Conservation (phyloP, 768 basidiomycete genomes). For the Crepidotus variabilis region DNA sequence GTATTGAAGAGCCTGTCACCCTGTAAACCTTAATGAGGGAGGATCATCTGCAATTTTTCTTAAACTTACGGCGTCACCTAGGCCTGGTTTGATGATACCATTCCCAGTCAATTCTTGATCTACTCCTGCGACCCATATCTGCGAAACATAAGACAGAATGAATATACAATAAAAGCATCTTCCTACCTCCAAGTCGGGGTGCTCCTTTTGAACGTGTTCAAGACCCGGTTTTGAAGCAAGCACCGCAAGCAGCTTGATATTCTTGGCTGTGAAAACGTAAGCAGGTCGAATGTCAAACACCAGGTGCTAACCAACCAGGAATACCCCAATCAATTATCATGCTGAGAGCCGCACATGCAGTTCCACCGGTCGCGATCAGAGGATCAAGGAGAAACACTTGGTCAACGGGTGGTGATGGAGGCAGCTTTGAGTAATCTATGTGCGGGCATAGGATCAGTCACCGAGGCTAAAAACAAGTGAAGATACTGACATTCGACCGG, state of each 20-base stretch:
- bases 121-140: conserved; percentile 88
- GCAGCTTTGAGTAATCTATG: conserved; percentile 88
- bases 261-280: conserved; percentile 37
- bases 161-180: neutral
- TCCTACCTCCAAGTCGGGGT: conserved; percentile 78
- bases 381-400: conserved; percentile 88
- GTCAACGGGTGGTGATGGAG: conserved; percentile 71
- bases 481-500: conserved; percentile 78
- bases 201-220: conserved; percentile 53
- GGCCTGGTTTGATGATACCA: conserved; percentile 84
- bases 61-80: conserved; percentile 80
- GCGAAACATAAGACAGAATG: neutral
- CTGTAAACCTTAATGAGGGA: conserved; percentile 31
- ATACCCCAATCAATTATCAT: conserved; percentile 89
- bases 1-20: conserved; percentile 88
- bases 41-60: conserved; percentile 1
- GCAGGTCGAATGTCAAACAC: too few relatives aligned
- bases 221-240: conserved; percentile 79
- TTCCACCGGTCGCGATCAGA: conserved; percentile 91
- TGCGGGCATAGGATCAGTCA: neutral
- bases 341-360: conserved; percentile 78
- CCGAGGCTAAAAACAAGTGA: neutral
- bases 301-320: conserved; percentile 39
- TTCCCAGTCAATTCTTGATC: conserved; percentile 68
- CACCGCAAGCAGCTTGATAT: conserved; percentile 80